Conservation (phyloP, 2,329 filamentous ascomycete species). For the Dichotomopilus funicola region DNA sequence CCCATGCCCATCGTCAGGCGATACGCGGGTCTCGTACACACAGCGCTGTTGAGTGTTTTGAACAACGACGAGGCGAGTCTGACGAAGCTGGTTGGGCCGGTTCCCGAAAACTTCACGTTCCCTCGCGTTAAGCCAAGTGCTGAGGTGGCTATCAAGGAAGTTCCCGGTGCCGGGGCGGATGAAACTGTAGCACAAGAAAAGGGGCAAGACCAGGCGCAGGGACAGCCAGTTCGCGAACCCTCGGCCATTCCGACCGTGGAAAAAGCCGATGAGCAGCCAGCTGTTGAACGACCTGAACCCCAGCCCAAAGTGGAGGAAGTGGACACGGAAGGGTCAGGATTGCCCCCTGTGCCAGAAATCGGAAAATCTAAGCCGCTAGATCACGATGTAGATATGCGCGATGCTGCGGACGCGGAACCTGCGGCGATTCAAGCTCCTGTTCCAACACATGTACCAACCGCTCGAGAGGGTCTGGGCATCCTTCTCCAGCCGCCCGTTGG, state of each 20-base stretch:
- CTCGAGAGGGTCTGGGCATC: conserved; percentile 15
- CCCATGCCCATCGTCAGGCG: conserved; percentile 39
- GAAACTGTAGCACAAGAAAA: background rate
- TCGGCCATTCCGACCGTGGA: conserved; percentile 19
- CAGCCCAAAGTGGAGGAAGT: conserved; percentile 37
- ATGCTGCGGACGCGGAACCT: conserved; percentile 23
- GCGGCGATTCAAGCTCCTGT: conserved; percentile 10
- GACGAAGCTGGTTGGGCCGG: conserved; percentile 36
- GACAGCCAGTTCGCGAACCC: conserved; percentile 12
- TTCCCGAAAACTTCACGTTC: conserved; percentile 31
- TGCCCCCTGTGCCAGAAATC: conserved; percentile 24
- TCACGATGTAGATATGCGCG: conserved; percentile 34
- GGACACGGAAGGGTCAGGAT: conserved; percentile 32
- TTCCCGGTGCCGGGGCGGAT: conserved; percentile 3
- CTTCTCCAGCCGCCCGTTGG: conserved; percentile 15
- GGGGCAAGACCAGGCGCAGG: background rate
- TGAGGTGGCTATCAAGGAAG: conserved; percentile 1
- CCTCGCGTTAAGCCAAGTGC: conserved; percentile 19
- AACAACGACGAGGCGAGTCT: conserved; percentile 38
- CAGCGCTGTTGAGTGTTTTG: conserved; percentile 42
- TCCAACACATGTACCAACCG: conserved; percentile 19
- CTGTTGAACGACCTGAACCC: conserved; percentile 18
- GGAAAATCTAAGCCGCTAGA: conserved; percentile 20
- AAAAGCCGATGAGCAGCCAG: conserved; percentile 9
- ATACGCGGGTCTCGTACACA: conserved; percentile 43